Conservation (phyloP, 2,329 filamentous ascomycete genomes). For the Elsinoe australis region DNA sequence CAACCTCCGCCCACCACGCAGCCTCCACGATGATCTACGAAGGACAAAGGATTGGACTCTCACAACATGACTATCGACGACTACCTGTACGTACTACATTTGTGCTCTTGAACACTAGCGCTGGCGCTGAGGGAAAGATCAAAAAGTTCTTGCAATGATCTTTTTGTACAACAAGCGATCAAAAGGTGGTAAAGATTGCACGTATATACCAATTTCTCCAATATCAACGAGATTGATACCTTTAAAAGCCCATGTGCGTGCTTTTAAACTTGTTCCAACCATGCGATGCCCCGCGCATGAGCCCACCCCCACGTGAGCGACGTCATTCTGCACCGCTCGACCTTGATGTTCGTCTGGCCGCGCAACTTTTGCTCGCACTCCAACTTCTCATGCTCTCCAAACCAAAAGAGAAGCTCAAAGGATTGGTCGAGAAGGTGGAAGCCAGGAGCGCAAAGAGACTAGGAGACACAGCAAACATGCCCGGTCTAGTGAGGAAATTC, state of each 20-base stretch:
- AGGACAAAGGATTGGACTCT: neutral
- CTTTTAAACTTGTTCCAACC: no score
- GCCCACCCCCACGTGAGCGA: conserved; percentile 11
- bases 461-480: conserved; percentile 47
- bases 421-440: conserved; percentile 1
- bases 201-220: no score
- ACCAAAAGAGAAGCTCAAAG: neutral
- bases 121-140: conserved; percentile 1
- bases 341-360: neutral
- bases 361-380: neutral
- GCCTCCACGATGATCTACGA: conserved; percentile 10
- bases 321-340: conserved; percentile 4
- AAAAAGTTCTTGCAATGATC: conserved; percentile 3
- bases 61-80: neutral
- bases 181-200: no score
- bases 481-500: conserved; percentile 69
- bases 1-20: conserved; percentile 2
- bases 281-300: no score
- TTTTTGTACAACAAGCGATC: no score
- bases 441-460: neutral
- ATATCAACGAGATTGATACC: no score
- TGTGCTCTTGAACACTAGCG: neutral
- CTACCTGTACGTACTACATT: conserved; percentile 1
- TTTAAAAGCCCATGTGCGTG: no score
- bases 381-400: neutral